A percentile compares a stretch with the other conserved stretches of the same genome.
Conservation (phyloP, 768 basidiomycete genomes). For the Neoboletus magnificus region DNA sequence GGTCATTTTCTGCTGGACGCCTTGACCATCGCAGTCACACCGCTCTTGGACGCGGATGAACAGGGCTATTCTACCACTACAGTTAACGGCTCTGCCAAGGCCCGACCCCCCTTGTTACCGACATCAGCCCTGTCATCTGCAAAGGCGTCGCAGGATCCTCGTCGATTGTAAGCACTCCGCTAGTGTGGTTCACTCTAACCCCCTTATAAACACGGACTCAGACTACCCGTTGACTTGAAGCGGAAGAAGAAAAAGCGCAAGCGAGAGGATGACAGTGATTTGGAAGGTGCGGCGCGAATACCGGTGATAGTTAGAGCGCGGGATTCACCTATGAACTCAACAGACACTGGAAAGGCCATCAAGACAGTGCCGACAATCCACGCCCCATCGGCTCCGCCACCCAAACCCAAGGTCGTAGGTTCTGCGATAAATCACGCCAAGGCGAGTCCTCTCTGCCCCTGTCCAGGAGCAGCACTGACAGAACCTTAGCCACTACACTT, state of each 20-base stretch:
- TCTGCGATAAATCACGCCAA: conserved; percentile 47
- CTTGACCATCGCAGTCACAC: conserved; percentile 38
- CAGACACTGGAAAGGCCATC: conserved; percentile 51
- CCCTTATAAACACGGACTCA: conserved; percentile 7
- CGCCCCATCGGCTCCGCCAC: conserved; percentile 36
- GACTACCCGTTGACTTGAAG: conserved; percentile 51
- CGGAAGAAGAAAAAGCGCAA: conserved; percentile 88
- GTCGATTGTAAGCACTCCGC: conserved; percentile 48
- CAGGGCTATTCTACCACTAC: conserved; percentile 29
- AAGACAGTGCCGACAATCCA: conserved; percentile 58
- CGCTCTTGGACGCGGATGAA: conserved; percentile 52
- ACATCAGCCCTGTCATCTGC: conserved; percentile 46
- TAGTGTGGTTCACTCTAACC: conserved; percentile 14
- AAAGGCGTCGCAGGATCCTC: conserved; percentile 59
- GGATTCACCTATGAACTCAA: conserved; percentile 7
- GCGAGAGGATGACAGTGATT: conserved; percentile 73
- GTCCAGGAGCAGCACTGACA: conserved; percentile 10
- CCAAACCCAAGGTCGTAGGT: conserved; percentile 56
- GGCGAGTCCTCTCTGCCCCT: conserved; percentile 33
- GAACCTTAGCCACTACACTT: conserved; percentile 32
- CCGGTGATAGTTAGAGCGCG: not conserved
- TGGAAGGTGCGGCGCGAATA: conserved; percentile 49
- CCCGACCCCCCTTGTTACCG: conserved; percentile 47
- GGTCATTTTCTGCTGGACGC: not conserved
- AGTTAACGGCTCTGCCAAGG: conserved; percentile 40